A percentile compares a stretch with the other conserved stretches of the same genome.
phyloP scores from a whole-genome alignment of 2,329 filamentous ascomycete species.

The Ophiostoma montium region DNA sequence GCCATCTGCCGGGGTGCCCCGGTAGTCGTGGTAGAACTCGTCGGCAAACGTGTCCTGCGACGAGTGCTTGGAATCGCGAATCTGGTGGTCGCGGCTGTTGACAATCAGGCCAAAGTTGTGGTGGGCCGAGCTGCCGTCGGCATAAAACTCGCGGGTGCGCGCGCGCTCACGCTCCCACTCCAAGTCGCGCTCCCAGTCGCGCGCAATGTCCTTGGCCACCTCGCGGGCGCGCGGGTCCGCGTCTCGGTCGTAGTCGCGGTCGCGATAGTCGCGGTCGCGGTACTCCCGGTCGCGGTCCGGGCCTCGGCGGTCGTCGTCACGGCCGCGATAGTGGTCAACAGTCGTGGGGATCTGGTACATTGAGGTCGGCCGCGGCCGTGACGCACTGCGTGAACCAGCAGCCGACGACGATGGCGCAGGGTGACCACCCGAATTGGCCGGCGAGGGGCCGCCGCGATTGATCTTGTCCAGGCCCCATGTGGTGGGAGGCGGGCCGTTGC shows the following conservation, averaged over 20 bases:
- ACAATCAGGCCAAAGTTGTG: constrained; percentile 11
- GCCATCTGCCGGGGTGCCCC: too few relatives aligned
- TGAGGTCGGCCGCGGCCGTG: constrained; percentile 19
- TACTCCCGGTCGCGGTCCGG: not conserved
- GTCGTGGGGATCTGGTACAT: constrained; percentile 24
- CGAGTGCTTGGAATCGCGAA: constrained; percentile 1
- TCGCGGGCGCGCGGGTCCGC: constrained; percentile 14
- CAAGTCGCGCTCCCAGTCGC: constrained; percentile 12
- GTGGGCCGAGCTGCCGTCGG: constrained; percentile 11
- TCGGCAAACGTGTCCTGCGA: not conserved
- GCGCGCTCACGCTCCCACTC: constrained; percentile 4
- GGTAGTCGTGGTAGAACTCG: not conserved
- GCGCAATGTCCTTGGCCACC: constrained; percentile 3
- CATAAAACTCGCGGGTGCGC: constrained; percentile 10
- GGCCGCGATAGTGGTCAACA: constrained; percentile 34
- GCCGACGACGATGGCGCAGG: not conserved
- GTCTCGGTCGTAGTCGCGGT: constrained; percentile 24
- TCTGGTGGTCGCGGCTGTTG: constrained; percentile 12
- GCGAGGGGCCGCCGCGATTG: constrained; percentile 26
- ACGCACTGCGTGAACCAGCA: constrained; percentile 7
- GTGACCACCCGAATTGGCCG: not conserved
- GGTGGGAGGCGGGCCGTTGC: constrained; percentile 49
- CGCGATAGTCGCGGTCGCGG: constrained; percentile 2
- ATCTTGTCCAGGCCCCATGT: constrained; percentile 60
- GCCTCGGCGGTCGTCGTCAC: constrained; percentile 33